Evolutionary conservation across 2,329 filamentous ascomycete species (phyloP).

Genomic region (Onygenales sp.): DNA sequence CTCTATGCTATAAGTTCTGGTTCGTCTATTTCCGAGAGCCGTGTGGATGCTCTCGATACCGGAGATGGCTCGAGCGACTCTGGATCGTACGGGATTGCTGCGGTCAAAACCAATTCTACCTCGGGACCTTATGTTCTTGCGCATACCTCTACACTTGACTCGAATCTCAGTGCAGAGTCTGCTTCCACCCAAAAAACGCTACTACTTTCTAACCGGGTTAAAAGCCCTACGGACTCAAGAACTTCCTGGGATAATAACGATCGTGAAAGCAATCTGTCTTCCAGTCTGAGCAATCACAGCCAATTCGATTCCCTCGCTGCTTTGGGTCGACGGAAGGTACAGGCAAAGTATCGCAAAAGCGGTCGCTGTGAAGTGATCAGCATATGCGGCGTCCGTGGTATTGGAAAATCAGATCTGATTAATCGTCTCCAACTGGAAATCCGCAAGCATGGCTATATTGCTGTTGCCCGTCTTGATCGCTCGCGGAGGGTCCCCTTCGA

Average conservation of each 20-base stretch:
- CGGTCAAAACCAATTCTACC: conserved; percentile 26
- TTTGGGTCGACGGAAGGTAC: conserved; percentile 30
- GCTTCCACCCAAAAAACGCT: conserved; percentile 23
- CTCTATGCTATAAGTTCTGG: conserved; percentile 42
- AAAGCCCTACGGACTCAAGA: conserved; percentile 29
- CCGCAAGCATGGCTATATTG: conserved; percentile 51
- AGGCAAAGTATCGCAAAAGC: conserved; percentile 41
- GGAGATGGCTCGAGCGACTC: conserved; percentile 49
- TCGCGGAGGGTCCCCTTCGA: conserved; percentile 52
- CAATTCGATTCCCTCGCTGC: conserved; percentile 9
- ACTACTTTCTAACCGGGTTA: conserved; percentile 19
- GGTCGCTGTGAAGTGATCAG: conserved; percentile 53
- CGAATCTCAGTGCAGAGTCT: conserved; percentile 25
- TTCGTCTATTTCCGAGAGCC: conserved; percentile 44
- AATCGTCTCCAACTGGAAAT: conserved; percentile 49
- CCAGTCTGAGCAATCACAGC: conserved; percentile 14
- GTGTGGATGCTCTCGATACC: conserved; percentile 38
- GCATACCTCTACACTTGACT: conserved; percentile 26
- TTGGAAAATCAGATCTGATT: conserved; percentile 52
- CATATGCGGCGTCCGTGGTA: conserved; percentile 47
- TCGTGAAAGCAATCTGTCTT: conserved; percentile 27
- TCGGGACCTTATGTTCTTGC: conserved; percentile 7
- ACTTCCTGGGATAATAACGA: conserved; percentile 27
- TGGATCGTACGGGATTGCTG: conserved; percentile 32
- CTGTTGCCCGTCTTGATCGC: conserved; percentile 51